phyloP scores from a whole-genome alignment of 179 eudicot species.

The Sideroxylon spinosum region DNA sequence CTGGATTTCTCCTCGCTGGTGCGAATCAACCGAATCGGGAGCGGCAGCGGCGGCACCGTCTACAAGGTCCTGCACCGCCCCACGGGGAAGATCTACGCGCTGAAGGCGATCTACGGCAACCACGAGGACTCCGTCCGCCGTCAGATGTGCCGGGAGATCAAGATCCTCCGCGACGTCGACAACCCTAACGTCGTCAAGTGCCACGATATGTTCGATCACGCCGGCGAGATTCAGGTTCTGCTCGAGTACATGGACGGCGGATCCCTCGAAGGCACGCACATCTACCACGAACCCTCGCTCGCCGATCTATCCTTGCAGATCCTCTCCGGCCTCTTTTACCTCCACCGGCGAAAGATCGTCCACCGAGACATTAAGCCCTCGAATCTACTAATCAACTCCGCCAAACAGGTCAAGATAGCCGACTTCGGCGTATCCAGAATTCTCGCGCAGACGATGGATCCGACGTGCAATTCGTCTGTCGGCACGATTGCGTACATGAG shows the following conservation, averaged over 20 bases:
- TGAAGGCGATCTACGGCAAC: conserved; percentile 42
- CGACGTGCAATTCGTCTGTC: conserved; percentile 38
- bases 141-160: conserved; percentile 47
- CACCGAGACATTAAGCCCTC: conserved; percentile 58
- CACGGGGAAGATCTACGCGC: conserved; percentile 45
- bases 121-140: conserved; percentile 36
- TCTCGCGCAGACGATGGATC: conserved; percentile 40
- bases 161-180: conserved; percentile 44
- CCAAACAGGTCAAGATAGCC: conserved; percentile 40
- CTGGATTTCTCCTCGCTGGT: conserved; percentile 39
- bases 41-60: conserved; percentile 80
- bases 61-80: conserved; percentile 76
- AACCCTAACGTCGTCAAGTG: conserved; percentile 45
- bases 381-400: conserved; percentile 35
- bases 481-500: conserved; percentile 63
- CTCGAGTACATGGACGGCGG: conserved; percentile 57
- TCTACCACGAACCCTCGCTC: conserved; percentile 26
- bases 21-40: conserved; percentile 61
- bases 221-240: conserved; percentile 46
- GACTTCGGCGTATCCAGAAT: conserved; percentile 47
- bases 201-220: conserved; percentile 43
- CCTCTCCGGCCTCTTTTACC: conserved; percentile 37
- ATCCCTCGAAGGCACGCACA: conserved; percentile 35
- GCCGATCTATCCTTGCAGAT: conserved; percentile 36
- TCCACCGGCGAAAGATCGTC: conserved; percentile 38